phyloP scores from a whole-genome alignment of 1,139 yeast genomes.

The Suhomyces choctaworum region DNA sequence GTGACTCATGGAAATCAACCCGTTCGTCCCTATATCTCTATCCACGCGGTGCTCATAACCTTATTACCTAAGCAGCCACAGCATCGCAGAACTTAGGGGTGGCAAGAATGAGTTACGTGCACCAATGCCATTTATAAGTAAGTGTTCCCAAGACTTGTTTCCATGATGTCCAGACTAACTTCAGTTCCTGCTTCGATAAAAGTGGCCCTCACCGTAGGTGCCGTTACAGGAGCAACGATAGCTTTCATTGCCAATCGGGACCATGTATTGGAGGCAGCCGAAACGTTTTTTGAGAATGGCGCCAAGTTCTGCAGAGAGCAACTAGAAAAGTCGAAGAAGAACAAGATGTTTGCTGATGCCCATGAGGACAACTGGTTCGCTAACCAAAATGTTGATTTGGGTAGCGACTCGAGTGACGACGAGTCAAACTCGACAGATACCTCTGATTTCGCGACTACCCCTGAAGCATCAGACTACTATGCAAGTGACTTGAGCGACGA shows the following conservation, averaged over 20 bases:
- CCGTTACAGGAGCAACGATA: slow-evolving; percentile 40
- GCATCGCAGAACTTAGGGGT: background rate
- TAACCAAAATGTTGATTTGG: slow-evolving; percentile 9
- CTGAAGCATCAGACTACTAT: slow-evolving; percentile 4
- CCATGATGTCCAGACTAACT: slow-evolving; percentile 13
- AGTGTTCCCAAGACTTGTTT: slow-evolving; percentile 8
- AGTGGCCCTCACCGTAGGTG: slow-evolving; percentile 41
- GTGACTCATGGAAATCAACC: too few species aligned
- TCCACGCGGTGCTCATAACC: too few species aligned
- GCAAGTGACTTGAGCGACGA: slow-evolving; percentile 5
- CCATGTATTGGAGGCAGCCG: slow-evolving; percentile 34
- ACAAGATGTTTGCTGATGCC: slow-evolving; percentile 29
- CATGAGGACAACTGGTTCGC: slow-evolving; percentile 28
- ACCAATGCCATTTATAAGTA: slow-evolving; percentile 20
- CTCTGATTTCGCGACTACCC: slow-evolving; percentile 9
- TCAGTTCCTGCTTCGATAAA: slow-evolving; percentile 43
- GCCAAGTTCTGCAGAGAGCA: slow-evolving; percentile 36
- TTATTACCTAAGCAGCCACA: too few species aligned
- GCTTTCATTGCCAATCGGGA: slow-evolving; percentile 40
- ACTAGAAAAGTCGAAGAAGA: slow-evolving; percentile 25
- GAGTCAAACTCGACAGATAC: slow-evolving; percentile 14
- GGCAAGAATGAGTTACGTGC: background rate
- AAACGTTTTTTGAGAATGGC: slow-evolving; percentile 33
- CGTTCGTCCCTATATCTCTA: too few species aligned
- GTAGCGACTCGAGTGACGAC: slow-evolving; percentile 8